A percentile compares a stretch with the other conserved stretches of the same genome.
Conservation (phyloP, 140 eudicot species). For the Flaveria floridana region DNA sequence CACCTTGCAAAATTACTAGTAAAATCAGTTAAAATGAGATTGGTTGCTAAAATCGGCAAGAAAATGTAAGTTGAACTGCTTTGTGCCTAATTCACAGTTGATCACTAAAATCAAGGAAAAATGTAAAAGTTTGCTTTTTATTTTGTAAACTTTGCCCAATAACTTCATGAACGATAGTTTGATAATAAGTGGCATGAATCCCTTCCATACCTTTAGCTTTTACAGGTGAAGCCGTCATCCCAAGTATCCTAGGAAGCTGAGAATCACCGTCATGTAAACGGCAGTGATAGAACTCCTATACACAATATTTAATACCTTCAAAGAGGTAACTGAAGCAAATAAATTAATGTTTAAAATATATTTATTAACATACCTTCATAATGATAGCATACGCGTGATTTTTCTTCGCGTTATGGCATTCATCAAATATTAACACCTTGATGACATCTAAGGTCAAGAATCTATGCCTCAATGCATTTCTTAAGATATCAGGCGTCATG, state of each 20-base stretch:
- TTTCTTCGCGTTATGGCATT: slow-evolving; percentile 86
- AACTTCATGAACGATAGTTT: not conserved
- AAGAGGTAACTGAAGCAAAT: not conserved
- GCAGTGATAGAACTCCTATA: slow-evolving; percentile 74
- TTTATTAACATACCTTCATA: slow-evolving; percentile 53
- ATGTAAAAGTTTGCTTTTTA: not conserved
- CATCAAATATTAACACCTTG: slow-evolving; percentile 74
- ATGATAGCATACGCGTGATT: slow-evolving; percentile 73
- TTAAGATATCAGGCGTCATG: slow-evolving; percentile 72
- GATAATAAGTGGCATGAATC: not conserved
- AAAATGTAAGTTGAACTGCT: not conserved
- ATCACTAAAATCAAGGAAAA: not conserved
- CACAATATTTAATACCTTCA: slow-evolving; percentile 1
- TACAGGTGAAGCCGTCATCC: slow-evolving; percentile 91
- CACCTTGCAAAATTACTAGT: not conserved
- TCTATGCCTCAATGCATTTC: slow-evolving; percentile 65
- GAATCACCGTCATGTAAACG: slow-evolving; percentile 21
- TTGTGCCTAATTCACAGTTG: not conserved
- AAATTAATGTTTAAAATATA: not conserved
- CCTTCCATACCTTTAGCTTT: slow-evolving; percentile 63
- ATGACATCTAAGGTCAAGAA: slow-evolving; percentile 52
- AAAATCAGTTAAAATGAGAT: not conserved
- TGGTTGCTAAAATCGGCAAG: not conserved
- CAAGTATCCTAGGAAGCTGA: slow-evolving; percentile 74
- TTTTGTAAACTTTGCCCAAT: not conserved